phyloP scores from a whole-genome alignment of 345 rosid species.

The Dimocarpus longan region DNA sequence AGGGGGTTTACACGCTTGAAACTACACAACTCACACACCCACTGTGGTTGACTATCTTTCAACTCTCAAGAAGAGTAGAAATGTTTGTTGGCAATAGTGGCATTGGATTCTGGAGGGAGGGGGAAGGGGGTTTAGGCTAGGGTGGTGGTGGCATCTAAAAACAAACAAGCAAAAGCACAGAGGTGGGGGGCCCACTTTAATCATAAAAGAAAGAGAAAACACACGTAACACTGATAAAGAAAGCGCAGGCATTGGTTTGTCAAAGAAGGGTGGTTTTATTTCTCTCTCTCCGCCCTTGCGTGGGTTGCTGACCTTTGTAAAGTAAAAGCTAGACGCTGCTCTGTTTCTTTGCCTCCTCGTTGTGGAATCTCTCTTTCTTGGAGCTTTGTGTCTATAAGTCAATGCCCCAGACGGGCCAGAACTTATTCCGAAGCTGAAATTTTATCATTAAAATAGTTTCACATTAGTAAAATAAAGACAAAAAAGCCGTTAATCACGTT shows the following conservation, averaged over 20 bases:
- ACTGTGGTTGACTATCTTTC: conserved; percentile 15
- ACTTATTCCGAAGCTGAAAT: conserved; percentile 43
- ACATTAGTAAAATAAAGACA: conserved; percentile 17
- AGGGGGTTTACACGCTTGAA: conserved; percentile 1
- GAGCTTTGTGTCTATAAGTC: conserved; percentile 42
- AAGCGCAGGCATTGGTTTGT: conserved; percentile 21
- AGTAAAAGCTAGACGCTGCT: conserved; percentile 44
- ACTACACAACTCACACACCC: background rate
- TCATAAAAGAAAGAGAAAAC: conserved; percentile 40
- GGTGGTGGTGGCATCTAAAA: background rate
- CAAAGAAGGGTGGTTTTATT: conserved; percentile 6
- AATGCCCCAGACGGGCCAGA: conserved; percentile 40
- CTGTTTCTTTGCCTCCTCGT: conserved; percentile 52
- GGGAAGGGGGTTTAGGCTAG: background rate
- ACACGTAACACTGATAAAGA: conserved; percentile 39
- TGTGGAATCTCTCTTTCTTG: conserved; percentile 55
- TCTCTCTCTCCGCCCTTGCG: background rate
- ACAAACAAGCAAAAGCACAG: conserved; percentile 12
- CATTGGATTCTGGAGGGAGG: conserved; percentile 38
- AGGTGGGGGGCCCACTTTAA: conserved; percentile 31
- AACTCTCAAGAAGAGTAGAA: background rate
- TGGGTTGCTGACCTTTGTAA: conserved; percentile 52
- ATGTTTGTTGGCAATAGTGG: conserved; percentile 26
- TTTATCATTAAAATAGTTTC: background rate
- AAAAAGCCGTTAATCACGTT: conserved; percentile 62